Evolutionary conservation across 2,329 filamentous ascomycete genomes (phyloP), one percentile per base, ranked within the genome.

Genomic region (Hyphodiscus sp.): DNA sequence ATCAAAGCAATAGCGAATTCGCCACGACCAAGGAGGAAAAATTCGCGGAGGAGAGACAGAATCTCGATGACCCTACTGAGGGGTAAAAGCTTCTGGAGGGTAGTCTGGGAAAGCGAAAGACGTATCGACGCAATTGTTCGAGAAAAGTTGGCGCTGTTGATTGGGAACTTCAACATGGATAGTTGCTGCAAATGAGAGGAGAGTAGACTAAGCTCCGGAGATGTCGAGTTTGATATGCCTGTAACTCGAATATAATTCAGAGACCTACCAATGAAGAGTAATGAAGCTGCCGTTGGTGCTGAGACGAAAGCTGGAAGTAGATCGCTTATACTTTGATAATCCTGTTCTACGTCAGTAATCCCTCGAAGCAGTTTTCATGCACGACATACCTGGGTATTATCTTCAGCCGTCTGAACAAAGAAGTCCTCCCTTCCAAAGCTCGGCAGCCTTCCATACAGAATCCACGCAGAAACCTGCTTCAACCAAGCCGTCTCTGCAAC

Each of bases 1-100:
- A 95, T 89, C 23, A 99, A 72, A 0, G 87, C 86, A 71, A 94
- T 84, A 19, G 91, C 90, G 68, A 99, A 99, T 68, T 97, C 94
- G 50, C 92, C 92, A 33, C 89, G 81, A 1, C 87, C 86, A 0
- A 99, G 77, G 2, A 99, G 78, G 61, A 96, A 89, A 70, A 95
- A 96, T 53, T 94, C 85, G 47, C 91, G 81, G 1, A 96, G 76
- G 9, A 96, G 76, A 26, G 83, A 81, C 15, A 97, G 74, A 48
- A 88, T 82, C 59, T 94, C 86, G 6, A 89, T 74, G 3, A 96
- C 90, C 62, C 82, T 87, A 11, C 81, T 77, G 6, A 91, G 73
- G 0, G 94, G 94, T 2, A 99, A 71, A 0, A 97, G 76, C 63
- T 87, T 86, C 50, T 92, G 90, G 2, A 97, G 74, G 0, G 87